Percentiles rank a stretch among this genome's conserved stretches.
phyloP scores from a whole-genome alignment of 164 flowering plant species.

The Piper longum region DNA sequence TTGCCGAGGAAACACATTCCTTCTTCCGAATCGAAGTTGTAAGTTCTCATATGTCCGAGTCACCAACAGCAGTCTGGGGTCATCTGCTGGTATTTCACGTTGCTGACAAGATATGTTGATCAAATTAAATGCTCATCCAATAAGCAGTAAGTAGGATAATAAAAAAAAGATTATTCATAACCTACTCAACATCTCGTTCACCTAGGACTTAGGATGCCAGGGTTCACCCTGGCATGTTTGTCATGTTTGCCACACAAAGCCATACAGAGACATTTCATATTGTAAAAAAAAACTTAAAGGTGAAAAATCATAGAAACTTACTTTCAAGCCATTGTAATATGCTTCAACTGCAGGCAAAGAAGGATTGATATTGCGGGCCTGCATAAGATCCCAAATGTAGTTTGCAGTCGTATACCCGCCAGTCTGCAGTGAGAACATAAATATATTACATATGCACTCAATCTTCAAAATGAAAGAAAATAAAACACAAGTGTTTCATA shows the following conservation, averaged over 20 bases:
- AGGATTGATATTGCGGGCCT: slow-evolving; percentile 38
- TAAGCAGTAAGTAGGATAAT: not conserved
- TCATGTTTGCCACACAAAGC: too few species aligned
- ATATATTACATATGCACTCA: too few species aligned
- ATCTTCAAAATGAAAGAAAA: not conserved
- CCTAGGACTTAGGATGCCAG: too few species aligned
- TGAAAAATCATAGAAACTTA: slow-evolving; percentile 15
- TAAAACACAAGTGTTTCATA: too few species aligned
- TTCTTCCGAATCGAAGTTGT: slow-evolving; percentile 24
- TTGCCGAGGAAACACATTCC: not conserved
- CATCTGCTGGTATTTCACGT: slow-evolving; percentile 73
- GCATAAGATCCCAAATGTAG: slow-evolving; percentile 86
- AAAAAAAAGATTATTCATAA: not conserved
- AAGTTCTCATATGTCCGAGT: slow-evolving; percentile 30
- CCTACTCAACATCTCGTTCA: too few species aligned
- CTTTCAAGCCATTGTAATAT: slow-evolving; percentile 69
- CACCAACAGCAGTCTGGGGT: slow-evolving; percentile 55
- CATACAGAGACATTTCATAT: too few species aligned
- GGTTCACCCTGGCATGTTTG: too few species aligned
- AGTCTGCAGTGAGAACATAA: slow-evolving; percentile 28
- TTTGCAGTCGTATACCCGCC: slow-evolving; percentile 85
- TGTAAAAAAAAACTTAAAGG: not conserved
- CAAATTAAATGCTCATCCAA: not conserved
- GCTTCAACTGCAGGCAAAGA: slow-evolving; percentile 65
- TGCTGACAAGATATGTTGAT: slow-evolving; percentile 26